These are phyloP conservation scores for Aspergillus pseudoterreus DNA, from an alignment of 2,329 filamentous ascomycete species.

Conservation along the genomic window DNA sequence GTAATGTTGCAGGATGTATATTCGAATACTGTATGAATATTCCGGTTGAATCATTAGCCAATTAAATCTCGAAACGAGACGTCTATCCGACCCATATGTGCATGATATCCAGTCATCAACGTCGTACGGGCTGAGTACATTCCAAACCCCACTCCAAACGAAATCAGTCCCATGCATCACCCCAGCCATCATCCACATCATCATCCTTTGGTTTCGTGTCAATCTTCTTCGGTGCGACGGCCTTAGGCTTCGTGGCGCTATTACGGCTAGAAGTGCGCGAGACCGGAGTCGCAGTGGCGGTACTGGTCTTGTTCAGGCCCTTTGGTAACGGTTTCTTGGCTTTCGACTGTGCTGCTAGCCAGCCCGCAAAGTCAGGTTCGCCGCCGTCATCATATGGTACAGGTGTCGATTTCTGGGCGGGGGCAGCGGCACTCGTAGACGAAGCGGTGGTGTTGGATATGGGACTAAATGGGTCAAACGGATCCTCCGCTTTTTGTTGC, in stretches of 20 bases:
- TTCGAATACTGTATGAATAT: background rate
- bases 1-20: background rate
- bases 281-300: slow-evolving; percentile 22
- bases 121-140: background rate
- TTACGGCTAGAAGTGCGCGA: slow-evolving; percentile 37
- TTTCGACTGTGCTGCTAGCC: slow-evolving; percentile 81
- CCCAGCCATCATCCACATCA: slow-evolving; percentile 45
- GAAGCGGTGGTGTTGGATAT: slow-evolving; percentile 23
- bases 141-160: background rate
- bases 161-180: slow-evolving; percentile 46
- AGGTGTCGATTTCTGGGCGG: slow-evolving; percentile 30
- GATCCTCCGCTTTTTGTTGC: slow-evolving; percentile 42
- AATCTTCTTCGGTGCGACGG: slow-evolving; percentile 59
- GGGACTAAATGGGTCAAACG: slow-evolving; percentile 32
- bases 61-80: background rate
- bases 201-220: slow-evolving; percentile 58
- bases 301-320: slow-evolving; percentile 64
- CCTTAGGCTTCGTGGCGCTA: slow-evolving; percentile 46
- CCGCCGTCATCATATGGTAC: slow-evolving; percentile 73
- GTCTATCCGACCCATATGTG: slow-evolving; percentile 2
- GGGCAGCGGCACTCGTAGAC: slow-evolving; percentile 23
- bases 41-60: background rate
- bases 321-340: slow-evolving; percentile 80
- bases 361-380: slow-evolving; percentile 93
- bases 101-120: slow-evolving; percentile 3